Evolutionary conservation across 1,284 basidiomycete genomes (phyloP), one percentile per base, ranked within the genome.

Genomic region (Ustilago curta): DNA sequence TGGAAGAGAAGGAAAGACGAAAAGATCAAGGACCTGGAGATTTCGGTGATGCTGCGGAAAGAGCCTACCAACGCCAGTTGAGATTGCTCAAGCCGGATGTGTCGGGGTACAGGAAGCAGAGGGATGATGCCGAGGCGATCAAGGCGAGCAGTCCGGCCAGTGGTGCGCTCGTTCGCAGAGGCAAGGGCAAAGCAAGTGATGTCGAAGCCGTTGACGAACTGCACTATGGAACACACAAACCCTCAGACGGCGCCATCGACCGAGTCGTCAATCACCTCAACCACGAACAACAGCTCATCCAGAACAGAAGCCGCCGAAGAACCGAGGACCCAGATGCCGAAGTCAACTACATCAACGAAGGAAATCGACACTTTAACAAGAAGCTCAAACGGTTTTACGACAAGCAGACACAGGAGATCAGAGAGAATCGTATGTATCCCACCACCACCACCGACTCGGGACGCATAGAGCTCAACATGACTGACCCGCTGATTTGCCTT

Each of bases 261-360:
- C 88, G 93, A 23, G 92, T 99, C 18, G 91, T 97, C 21, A 87
- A 89, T 64, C 96, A 97, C 86, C 91, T 99, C 79, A 99, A 98
- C 84, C 88, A 89, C 86, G 96, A 97, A 25, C 56, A 72, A 42
- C 73, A 81, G 51, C 25, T 71, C 14, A 75, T 79, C 47, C 55
- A 70, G 25, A 95, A 93, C 83, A 91, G 93, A 86, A 93, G 92
- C 39, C 88, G 95, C 74, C 93, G 94, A 86, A 89, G 94, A 65
- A 88, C 88, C 83, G 95, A 96, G 86, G 94, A 97, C 81, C 91
- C 92, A 56, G 92, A 96, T 71, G 94, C 92, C 59, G 94, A 97
- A 77, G 93, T 99, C 85, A 98, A 94, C 14, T 99, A 99, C 85
- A 99, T 99, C 90, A 99, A 99, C 88, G 94, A 97, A 85, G 91